Base-by-base conservation (phyloP, 805 yeast species). In the Yarrowia alimentaria region DNA sequence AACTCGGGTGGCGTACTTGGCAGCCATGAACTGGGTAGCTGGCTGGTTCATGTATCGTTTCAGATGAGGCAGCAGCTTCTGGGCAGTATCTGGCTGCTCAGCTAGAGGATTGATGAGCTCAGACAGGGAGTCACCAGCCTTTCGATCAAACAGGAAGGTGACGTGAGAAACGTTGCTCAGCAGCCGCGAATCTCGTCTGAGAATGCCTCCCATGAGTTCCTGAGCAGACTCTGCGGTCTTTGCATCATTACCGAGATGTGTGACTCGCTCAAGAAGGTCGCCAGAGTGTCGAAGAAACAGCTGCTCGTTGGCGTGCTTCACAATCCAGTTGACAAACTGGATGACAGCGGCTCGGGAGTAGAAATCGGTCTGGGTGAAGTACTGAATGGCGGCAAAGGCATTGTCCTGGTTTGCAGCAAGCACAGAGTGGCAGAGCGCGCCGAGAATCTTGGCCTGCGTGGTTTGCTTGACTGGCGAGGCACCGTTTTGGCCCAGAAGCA, bases 181-280 rank as follows among this genome's bases (percentile, higher is more conserved):
- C 24, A 80, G 61, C 0, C 61, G 57, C 1, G 77, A 70, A 30
- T 75, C 69, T 25, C 74, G 71, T 52, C 74, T 71, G 45, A 84
- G 61, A 6, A 90, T 70, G 16, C 79, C 74, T 1, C 95, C 93
- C 18, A 90, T 64, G 0, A 94, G 81, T 62, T 86, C 95, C 60
- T 87, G 90, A 57, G 85, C 47, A 10, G 47, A 26, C 47, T 40
- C 47, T 1, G 47, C 47, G 7, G 35, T 30, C 17, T 30, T 30
- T 16, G 37, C 37, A 9, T 43, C 37, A 17, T 21, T 30, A 12
- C 50, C 50, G 3, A 43, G 37, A 12, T 30, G 37, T 5, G 50
- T 43, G 9, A 30, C 35, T 5, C 37, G 35, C 8, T 43, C 37
- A 5, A 43, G 30, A 2, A 43, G 30, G 17, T 43, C 37, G 4